Evolutionary conservation across 2,329 filamentous ascomycete genomes (phyloP).

Genomic region (Tolypocladium album): DNA sequence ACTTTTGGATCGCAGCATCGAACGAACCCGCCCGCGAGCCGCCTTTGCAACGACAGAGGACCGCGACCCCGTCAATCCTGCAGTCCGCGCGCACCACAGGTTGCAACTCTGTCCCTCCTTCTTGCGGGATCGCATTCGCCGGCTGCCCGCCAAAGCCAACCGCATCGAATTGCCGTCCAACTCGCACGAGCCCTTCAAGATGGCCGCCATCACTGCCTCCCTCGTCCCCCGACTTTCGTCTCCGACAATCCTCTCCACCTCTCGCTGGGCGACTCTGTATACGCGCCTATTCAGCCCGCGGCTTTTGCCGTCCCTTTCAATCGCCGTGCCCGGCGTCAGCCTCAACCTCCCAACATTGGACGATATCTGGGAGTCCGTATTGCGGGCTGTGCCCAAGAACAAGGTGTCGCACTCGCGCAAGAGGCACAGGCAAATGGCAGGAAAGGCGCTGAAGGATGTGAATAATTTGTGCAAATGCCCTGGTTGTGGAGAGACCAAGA

Average conservation of each 20-base stretch:
- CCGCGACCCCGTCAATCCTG: background rate
- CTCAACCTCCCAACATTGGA: constrained; percentile 47
- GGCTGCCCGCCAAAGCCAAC: background rate
- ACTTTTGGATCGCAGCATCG: constrained; percentile 14
- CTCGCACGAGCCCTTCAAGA: constrained; percentile 10
- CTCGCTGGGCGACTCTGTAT: constrained; percentile 32
- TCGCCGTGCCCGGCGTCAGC: constrained; percentile 51
- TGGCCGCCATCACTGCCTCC: constrained; percentile 33
- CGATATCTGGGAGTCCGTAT: constrained; percentile 84
- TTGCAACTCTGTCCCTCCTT: too few species aligned
- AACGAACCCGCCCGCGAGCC: constrained; percentile 2
- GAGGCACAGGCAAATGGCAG: constrained; percentile 85
- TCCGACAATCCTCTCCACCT: constrained; percentile 26
- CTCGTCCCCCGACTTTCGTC: constrained; percentile 46
- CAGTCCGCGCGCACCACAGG: background rate
- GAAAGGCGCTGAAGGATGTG: constrained; percentile 88
- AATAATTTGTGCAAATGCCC: constrained; percentile 81
- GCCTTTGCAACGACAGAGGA: background rate
- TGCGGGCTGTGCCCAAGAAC: constrained; percentile 94
- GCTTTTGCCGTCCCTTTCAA: constrained; percentile 41
- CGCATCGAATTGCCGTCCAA: background rate
- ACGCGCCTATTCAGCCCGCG: constrained; percentile 34
- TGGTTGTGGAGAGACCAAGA: constrained; percentile 77
- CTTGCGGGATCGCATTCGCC: background rate
- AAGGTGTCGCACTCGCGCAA: constrained; percentile 97